A percentile compares a stretch with the other conserved stretches of the same genome.
Evolutionary conservation across 257 asterid genomes (phyloP).

Genomic region (Solanum piurae): DNA sequence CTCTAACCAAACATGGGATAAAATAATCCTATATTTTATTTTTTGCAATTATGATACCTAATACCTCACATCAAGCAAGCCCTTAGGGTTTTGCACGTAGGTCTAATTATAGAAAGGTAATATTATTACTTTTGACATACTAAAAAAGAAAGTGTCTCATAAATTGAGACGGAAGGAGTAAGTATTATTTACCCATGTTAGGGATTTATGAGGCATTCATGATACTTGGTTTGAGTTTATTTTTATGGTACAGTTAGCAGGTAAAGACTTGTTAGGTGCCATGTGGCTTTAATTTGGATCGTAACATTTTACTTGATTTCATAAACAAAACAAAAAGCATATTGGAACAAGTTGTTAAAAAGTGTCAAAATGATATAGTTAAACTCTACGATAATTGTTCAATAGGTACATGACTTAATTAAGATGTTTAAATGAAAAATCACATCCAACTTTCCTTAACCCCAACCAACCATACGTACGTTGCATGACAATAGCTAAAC

Average conservation of each 20-base stretch:
- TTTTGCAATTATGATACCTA: not conserved
- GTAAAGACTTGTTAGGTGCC: not conserved
- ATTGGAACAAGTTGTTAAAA: not conserved
- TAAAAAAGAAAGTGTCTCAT: no score
- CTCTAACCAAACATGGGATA: no score
- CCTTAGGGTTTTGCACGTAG: not conserved
- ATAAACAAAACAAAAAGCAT: no score
- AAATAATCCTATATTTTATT: no score
- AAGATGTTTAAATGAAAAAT: not conserved
- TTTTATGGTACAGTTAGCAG: not conserved
- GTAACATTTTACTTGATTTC: not conserved
- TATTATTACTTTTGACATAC: no score
- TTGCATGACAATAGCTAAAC: not conserved
- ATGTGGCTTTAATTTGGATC: no score
- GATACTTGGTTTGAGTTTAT: not conserved
- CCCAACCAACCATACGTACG: not conserved
- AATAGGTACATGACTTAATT: not conserved
- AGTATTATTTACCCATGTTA: not conserved
- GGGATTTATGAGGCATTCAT: not conserved
- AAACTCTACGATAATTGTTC: not conserved
- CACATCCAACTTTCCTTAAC: not conserved
- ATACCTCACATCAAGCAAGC: not conserved
- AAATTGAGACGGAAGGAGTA: no score
- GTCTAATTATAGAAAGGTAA: not conserved
- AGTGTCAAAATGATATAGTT: no score